Base-by-base conservation (phyloP, 306 rosid species). In the Quillaja saponaria region DNA sequence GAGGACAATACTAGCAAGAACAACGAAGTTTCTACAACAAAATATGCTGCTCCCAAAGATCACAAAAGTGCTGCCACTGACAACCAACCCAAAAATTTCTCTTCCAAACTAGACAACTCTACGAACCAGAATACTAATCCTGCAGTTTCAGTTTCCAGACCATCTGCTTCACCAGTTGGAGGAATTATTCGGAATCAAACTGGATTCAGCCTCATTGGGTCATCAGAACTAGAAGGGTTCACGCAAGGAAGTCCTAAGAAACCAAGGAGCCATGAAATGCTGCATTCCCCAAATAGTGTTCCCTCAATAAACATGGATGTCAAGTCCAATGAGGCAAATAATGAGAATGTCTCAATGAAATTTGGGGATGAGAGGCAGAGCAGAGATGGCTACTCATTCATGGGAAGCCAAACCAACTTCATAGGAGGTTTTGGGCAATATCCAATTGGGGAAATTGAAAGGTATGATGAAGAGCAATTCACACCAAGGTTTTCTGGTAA, bases 221-320 rank as follows among this genome's bases (percentile, higher is more conserved):
- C 96, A 28, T 90, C 96, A 13, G 95, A 87, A 55, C 76, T 89
- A 7, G 95, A 88, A 47, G 96, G 98, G n/a, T 77, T 91, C 71
- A 77, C 98, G 13, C 95, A 78, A 69, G 78, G 78, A 41, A 92
- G 99, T 63, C 95, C 99, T 0, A 92, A 92, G 63, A 85, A 80
- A 71, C 81, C 73, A 35, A 82, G 96, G 71, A 75, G 64, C 84
- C 50, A 69, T 20, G 87, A 86, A 28, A 59, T 75, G 40, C 52
- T 82, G 34, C 83, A 77, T n/a, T 82, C 85, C 11, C 80, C 80
- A 14, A 71, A 54, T 45, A 74, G 73, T 60, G 69, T 75, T 34
- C 79, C 65, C 7, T 71, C 83, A 10, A 81, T 87, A 28, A 67
- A 58, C 74, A 71, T 82, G 71, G 91, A 84, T 42, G 46, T 79